Percentiles rank a stretch among this genome's conserved stretches.
Conservation (phyloP, 108 stramenopile genomes). For the Skeletonema marinoi region DNA sequence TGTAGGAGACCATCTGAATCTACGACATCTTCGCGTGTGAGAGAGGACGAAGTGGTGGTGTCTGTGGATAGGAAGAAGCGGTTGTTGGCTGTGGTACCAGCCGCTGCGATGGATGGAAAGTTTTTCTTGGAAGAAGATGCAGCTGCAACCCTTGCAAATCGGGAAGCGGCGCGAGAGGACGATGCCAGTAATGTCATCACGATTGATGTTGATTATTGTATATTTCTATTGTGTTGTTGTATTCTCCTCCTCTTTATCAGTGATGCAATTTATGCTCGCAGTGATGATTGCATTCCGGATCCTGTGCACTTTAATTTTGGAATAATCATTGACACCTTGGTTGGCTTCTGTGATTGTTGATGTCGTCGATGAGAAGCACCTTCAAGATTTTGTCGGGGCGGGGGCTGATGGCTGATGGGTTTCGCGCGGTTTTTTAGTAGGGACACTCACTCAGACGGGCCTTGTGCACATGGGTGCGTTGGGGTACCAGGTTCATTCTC, state of each 20-base stretch:
- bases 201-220: neutral
- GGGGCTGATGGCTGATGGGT: too few species aligned
- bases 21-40: constrained; percentile 58
- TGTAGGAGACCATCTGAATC: constrained; percentile 62
- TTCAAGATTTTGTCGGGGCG: too few species aligned
- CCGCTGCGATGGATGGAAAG: neutral
- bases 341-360: too few species aligned
- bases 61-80: constrained; percentile 4
- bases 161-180: constrained; percentile 29
- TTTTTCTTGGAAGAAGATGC: neutral
- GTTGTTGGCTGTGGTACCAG: neutral
- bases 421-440: too few species aligned
- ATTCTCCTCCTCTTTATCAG: neutral
- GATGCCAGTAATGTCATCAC: constrained; percentile 18
- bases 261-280: too few species aligned
- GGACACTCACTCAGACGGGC: too few species aligned
- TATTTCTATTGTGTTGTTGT: neutral
- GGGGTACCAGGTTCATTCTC: too few species aligned
- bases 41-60: constrained; percentile 1
- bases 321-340: too few species aligned
- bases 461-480: too few species aligned
- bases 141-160: constrained; percentile 12
- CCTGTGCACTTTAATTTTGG: too few species aligned
- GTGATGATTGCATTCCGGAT: too few species aligned
- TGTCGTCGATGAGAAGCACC: too few species aligned